Conservation (phyloP, 2,329 filamentous ascomycete genomes). For the Colletotrichum tropicicola region DNA sequence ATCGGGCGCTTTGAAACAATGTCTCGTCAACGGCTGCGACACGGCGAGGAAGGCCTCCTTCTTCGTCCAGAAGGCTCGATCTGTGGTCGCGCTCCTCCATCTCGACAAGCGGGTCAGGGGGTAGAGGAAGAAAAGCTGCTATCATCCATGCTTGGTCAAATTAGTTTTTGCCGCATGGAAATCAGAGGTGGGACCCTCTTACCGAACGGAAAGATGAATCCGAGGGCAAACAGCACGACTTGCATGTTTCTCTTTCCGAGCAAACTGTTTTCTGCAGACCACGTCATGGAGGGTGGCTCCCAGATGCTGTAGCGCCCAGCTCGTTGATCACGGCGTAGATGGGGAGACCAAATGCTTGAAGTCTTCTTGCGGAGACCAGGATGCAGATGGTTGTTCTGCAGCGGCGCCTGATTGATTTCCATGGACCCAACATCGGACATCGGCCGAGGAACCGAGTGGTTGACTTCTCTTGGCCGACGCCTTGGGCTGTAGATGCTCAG, state of each 20-base stretch:
- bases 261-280: slow-evolving; percentile 66
- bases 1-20: slow-evolving; percentile 61
- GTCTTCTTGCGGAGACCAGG: slow-evolving; percentile 55
- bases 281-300: slow-evolving; percentile 77
- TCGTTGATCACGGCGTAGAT: slow-evolving; percentile 71
- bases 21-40: slow-evolving; percentile 50
- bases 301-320: slow-evolving; percentile 70
- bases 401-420: slow-evolving; percentile 48
- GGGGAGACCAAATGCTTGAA: slow-evolving; percentile 77
- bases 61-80: slow-evolving; percentile 49
- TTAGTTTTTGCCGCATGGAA: slow-evolving; percentile 25
- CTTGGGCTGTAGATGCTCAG: slow-evolving; percentile 55
- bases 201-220: slow-evolving; percentile 82
- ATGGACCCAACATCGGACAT: slow-evolving; percentile 48
- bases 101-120: slow-evolving; percentile 61
- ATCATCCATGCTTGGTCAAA: slow-evolving; percentile 75
- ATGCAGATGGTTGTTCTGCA: slow-evolving; percentile 37
- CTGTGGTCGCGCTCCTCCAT: slow-evolving; percentile 59
- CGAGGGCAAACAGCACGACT: slow-evolving; percentile 77
- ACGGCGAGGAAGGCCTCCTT: slow-evolving; percentile 44
- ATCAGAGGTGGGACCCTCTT: slow-evolving; percentile 40
- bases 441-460: slow-evolving; percentile 36
- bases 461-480: slow-evolving; percentile 50
- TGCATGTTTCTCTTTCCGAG: slow-evolving; percentile 78
- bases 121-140: slow-evolving; percentile 78